phyloP scores from a whole-genome alignment of 108 stramenopile genomes.

The Epipyxis sp. region DNA sequence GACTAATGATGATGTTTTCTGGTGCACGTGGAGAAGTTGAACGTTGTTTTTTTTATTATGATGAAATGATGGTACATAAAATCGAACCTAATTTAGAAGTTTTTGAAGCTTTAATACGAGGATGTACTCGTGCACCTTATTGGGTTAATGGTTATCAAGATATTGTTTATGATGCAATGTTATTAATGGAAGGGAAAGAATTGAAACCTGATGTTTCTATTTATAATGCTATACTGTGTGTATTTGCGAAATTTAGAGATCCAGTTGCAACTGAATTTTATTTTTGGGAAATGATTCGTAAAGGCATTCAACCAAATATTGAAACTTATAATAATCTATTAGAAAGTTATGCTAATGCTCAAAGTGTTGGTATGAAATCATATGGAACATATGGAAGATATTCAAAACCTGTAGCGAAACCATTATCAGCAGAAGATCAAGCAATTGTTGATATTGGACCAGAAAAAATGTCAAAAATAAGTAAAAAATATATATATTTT shows the following conservation, averaged over 20 bases:
- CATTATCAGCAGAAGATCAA: not conserved
- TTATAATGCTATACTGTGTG: conserved; percentile 8
- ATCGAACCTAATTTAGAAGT: not conserved
- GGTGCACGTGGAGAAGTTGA: not conserved
- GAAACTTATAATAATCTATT: not conserved
- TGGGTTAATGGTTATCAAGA: conserved; percentile 28
- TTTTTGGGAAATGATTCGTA: conserved; percentile 26
- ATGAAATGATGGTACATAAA: not conserved
- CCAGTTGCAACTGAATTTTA: conserved; percentile 25
- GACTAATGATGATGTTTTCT: not conserved
- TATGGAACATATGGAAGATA: conserved; percentile 7
- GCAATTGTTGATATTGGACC: not conserved
- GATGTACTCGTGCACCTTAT: not conserved
- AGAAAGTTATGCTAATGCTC: not conserved
- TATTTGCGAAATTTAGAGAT: conserved; percentile 18
- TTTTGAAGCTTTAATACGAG: not conserved
- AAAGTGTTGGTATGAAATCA: not conserved
- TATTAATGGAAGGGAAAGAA: conserved; percentile 11
- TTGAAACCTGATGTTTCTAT: not conserved
- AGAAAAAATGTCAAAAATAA: not conserved
- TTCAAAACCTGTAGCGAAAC: not conserved
- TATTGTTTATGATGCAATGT: conserved; percentile 10
- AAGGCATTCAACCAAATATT: not conserved
- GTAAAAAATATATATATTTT: not conserved
- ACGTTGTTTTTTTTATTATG: not conserved